These are phyloP conservation scores for Camellia lanceoleosa DNA, from an alignment of 148 eudicot species.

Conservation along the genomic window DNA sequence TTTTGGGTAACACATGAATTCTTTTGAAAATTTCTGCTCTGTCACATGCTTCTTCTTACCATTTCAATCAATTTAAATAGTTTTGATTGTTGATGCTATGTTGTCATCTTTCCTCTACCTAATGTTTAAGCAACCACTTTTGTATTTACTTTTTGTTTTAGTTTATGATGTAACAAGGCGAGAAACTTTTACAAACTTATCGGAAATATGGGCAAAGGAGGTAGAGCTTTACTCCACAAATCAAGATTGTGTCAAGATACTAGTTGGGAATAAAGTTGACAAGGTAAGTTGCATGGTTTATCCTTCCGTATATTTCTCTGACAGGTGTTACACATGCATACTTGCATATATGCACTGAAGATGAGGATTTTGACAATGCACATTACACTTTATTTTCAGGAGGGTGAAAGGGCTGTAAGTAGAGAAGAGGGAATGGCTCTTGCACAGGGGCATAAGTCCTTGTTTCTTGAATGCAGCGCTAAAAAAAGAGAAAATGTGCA, in stretches of 20 bases:
- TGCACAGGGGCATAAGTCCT: conserved; percentile 44
- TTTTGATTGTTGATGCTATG: not conserved
- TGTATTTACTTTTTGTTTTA: conserved; percentile 14
- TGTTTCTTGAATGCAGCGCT: conserved; percentile 62
- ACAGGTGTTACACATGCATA: not conserved
- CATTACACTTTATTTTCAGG: conserved; percentile 28
- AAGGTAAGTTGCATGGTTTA: conserved; percentile 33
- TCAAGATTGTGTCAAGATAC: conserved; percentile 50
- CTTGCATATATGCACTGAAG: not conserved
- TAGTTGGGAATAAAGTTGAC: conserved; percentile 68
- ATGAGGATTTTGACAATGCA: not conserved
- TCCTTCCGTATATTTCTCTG: not conserved
- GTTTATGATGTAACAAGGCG: conserved; percentile 19
- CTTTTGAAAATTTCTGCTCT: too few relatives aligned
- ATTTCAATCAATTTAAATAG: too few relatives aligned
- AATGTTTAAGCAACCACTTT: not conserved
- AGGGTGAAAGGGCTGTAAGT: conserved; percentile 48
- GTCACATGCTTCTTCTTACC: too few relatives aligned
- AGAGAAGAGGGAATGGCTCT: conserved; percentile 59
- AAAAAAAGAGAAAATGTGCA: conserved; percentile 54
- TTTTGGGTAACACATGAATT: too few relatives aligned
- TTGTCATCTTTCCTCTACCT: not conserved
- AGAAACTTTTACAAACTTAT: too few relatives aligned
- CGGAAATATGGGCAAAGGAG: too few relatives aligned
- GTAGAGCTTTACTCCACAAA: too few relatives aligned